Percentiles rank a stretch among this genome's conserved stretches.
phyloP scores from a whole-genome alignment of 768 basidiomycete genomes.

The Ramaria rubella region DNA sequence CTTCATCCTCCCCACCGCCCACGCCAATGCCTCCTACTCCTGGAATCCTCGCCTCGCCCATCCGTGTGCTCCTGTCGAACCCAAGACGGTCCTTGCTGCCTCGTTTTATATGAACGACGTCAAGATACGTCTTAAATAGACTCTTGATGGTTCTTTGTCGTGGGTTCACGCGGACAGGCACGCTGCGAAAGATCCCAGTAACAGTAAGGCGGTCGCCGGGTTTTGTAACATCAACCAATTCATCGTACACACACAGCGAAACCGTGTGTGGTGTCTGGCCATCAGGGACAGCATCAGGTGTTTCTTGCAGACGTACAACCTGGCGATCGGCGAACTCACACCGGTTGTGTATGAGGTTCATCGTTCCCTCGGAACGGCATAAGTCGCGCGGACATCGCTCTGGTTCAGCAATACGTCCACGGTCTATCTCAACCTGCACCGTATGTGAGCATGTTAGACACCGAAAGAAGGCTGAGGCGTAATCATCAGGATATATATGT shows the following conservation, averaged over 20 bases:
- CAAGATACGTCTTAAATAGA: constrained; percentile 95
- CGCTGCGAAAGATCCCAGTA: constrained; percentile 90
- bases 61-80: constrained; percentile 72
- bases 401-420: constrained; percentile 96
- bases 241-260: constrained; percentile 95
- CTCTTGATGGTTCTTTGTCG: constrained; percentile 88
- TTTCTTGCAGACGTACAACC: constrained; percentile 92
- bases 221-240: constrained; percentile 92
- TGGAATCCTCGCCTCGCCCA: constrained; percentile 60
- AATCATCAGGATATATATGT: not conserved
- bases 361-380: constrained; percentile 80
- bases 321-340: constrained; percentile 96
- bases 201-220: constrained; percentile 91
- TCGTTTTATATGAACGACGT: constrained; percentile 84
- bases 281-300: constrained; percentile 95
- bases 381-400: constrained; percentile 87
- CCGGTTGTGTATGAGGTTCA: constrained; percentile 95
- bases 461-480: constrained; percentile 77
- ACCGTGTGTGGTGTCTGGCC: constrained; percentile 99
- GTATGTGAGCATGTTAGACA: constrained; percentile 95
- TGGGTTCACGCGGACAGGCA: constrained; percentile 93
- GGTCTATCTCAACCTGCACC: constrained; percentile 94
- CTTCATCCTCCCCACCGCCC: constrained; percentile 55
- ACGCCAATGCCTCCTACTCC: constrained; percentile 68
- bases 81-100: constrained; percentile 51